Conservation (phyloP, 331 rosid genomes). For the Quercus phellos region DNA sequence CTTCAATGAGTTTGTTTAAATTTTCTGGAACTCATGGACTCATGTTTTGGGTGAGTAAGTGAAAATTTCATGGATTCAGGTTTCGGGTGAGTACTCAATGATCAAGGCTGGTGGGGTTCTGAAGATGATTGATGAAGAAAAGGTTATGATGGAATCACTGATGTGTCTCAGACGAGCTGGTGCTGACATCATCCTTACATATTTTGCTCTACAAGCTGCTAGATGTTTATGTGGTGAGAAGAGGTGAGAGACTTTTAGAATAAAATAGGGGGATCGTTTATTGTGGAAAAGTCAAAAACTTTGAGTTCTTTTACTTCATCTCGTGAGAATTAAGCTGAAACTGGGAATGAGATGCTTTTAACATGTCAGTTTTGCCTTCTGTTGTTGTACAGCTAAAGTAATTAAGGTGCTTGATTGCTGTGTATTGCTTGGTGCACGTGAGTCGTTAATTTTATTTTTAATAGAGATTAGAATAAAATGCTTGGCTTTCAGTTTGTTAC, state of each 20-base stretch:
- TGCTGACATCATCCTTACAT: slow-evolving; percentile 80
- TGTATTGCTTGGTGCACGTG: background rate
- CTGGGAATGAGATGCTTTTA: background rate
- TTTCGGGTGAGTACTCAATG: slow-evolving; percentile 95
- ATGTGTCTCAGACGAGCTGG: slow-evolving; percentile 94
- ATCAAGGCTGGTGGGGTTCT: slow-evolving; percentile 85
- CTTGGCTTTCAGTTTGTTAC: background rate
- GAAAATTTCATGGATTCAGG: slow-evolving; percentile 37
- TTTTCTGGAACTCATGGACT: background rate
- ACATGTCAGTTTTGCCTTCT: background rate
- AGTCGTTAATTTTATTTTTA: background rate
- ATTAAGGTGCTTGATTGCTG: background rate
- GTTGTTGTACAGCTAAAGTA: background rate
- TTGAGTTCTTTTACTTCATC: background rate
- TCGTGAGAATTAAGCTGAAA: background rate
- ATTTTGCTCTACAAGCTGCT: slow-evolving; percentile 92
- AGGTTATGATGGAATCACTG: slow-evolving; percentile 90
- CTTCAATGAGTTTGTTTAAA: background rate
- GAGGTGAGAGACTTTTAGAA: slow-evolving; percentile 40
- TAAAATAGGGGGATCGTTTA: background rate
- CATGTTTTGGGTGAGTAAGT: background rate
- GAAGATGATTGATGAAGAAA: slow-evolving; percentile 86
- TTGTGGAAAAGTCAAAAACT: background rate
- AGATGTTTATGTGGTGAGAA: slow-evolving; percentile 72
- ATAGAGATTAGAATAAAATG: background rate